phyloP scores from a whole-genome alignment of 2,329 filamentous ascomycete genomes.

The Aspergillus alliaceus region DNA sequence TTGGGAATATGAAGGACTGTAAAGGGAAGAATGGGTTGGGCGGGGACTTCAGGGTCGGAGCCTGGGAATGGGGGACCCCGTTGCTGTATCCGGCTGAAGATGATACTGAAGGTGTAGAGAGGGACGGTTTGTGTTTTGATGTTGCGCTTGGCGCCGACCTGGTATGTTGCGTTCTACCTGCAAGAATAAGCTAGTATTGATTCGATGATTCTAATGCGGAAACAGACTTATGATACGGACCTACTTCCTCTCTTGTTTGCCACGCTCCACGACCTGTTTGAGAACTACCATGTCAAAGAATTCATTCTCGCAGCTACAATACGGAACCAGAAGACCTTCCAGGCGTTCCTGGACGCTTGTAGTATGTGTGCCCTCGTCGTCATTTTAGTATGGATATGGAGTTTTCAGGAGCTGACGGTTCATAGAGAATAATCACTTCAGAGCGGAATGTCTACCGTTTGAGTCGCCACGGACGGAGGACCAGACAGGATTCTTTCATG shows the following conservation, averaged over 20 bases:
- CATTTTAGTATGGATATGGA: too few species aligned
- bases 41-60: slow-evolving; percentile 28
- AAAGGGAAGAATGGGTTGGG: slow-evolving; percentile 33
- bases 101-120: slow-evolving; percentile 2
- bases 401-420: background rate
- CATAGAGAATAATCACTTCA: slow-evolving; percentile 36
- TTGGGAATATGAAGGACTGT: slow-evolving; percentile 41
- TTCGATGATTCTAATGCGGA: background rate
- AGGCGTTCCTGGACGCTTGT: slow-evolving; percentile 58
- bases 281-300: slow-evolving; percentile 50
- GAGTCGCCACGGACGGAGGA: slow-evolving; percentile 42
- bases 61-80: slow-evolving; percentile 45
- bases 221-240: slow-evolving; percentile 61
- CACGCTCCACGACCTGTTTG: slow-evolving; percentile 58
- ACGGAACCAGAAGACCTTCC: slow-evolving; percentile 63
- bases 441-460: slow-evolving; percentile 41
- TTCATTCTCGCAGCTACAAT: slow-evolving; percentile 63
- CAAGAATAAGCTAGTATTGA: background rate
- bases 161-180: slow-evolving; percentile 26
- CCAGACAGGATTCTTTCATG: slow-evolving; percentile 52
- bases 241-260: slow-evolving; percentile 58
- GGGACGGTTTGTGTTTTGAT: slow-evolving; percentile 30
- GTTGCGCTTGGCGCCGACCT: slow-evolving; percentile 44
- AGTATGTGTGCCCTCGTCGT: slow-evolving; percentile 52
- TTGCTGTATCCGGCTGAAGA: slow-evolving; percentile 18